These are phyloP conservation scores for Phytophthora cactorum DNA, from an alignment of 352 stramenopile species.

Conservation along the genomic window DNA sequence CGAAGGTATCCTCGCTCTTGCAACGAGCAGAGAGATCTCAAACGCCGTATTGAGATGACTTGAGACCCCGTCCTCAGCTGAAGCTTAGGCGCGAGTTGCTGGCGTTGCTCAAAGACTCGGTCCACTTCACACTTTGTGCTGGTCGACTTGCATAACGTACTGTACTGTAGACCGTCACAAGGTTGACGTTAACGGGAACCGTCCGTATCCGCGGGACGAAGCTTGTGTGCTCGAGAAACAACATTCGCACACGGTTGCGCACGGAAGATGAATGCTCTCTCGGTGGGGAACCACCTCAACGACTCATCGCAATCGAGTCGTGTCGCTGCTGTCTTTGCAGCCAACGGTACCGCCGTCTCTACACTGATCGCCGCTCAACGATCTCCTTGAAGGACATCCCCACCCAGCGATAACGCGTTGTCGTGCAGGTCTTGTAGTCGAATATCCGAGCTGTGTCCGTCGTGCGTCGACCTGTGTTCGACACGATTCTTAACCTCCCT, in stretches of 20 bases:
- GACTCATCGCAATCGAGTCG: neutral
- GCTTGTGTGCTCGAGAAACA: neutral
- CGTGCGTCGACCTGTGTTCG: neutral
- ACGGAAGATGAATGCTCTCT: neutral
- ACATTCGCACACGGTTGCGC: neutral
- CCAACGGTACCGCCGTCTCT: neutral
- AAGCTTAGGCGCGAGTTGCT: no score
- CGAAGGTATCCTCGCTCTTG: constrained; percentile 1
- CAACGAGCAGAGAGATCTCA: constrained; percentile 8
- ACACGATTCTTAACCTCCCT: no score
- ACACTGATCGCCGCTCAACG: neutral
- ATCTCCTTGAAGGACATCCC: neutral
- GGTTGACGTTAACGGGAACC: neutral
- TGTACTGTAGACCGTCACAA: neutral
- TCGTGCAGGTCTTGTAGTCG: neutral
- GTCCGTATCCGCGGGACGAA: neutral
- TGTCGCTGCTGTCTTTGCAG: neutral
- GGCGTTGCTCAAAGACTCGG: no score
- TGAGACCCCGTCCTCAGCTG: neutral
- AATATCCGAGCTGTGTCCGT: neutral
- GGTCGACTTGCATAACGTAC: neutral
- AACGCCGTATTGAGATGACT: constrained; percentile 1
- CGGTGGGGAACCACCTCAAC: constrained; percentile 9
- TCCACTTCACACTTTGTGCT: neutral
- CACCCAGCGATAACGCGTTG: constrained; percentile 7